Base-by-base conservation (phyloP, 169 alveolate species). In the Eimeria tenella region DNA sequence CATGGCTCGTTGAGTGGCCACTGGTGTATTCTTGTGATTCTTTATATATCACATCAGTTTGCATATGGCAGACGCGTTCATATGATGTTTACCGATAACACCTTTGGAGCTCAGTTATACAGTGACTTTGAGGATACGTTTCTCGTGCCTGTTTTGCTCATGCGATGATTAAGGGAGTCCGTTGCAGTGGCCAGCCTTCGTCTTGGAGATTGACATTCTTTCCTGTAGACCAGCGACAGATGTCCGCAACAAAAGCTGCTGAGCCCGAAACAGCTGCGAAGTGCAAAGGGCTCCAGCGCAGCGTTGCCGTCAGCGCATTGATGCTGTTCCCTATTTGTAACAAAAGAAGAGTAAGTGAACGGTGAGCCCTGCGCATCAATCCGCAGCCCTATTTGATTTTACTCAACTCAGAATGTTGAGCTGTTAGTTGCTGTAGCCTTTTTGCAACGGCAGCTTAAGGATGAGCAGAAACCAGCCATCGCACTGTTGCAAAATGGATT, bases 91-190 rank as follows among this genome's bases (percentile, higher is more conserved):
- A 2, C 42, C 42, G 42, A 31, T 31, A 31, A 31, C 42, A 31
- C 42, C 42, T 31, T 31, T 31, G 42, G 42, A 31, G 42, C 42
- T 31, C 42, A 31, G 42, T 31, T 31, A 31, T 31, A 31, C 42
- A 31, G 42, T 31, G 42, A 31, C 6, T 55, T 19, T 79, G 10
- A 25, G 15, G 53, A 17, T 79, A 25, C 52, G 60, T 15, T 13
- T 21, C 23, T 9, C 70, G 19, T 79, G 71, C 88, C 88, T 79
- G 73, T 55, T 62, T 55, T 56, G 49, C 70, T 71, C 88, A 79
- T 4, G 88, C 90, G 90, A 83, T 83, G 3, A 60, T 55, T 56
- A 83, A 75, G 15, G 90, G 90, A 21, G 75, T 83, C 17, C 90
- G 73, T 11, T 83, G 90, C 17, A 83, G 75, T 5, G 75, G 77